Evolutionary conservation across 257 asterid genomes (phyloP).

Genomic region (Nicotiana tomentosiformis): DNA sequence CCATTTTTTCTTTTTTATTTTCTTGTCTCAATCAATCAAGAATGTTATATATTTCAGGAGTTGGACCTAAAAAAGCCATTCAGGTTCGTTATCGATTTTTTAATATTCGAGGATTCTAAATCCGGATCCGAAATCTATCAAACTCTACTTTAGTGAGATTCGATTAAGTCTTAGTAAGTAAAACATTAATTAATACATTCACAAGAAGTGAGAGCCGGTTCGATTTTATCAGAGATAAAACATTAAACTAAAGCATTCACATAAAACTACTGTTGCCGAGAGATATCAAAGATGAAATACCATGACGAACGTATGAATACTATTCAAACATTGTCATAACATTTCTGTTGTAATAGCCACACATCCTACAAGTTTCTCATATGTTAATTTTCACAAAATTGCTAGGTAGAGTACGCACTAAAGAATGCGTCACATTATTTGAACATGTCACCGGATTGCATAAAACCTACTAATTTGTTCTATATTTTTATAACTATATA

Average conservation of each 20-base stretch:
- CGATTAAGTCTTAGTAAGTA: too few species aligned
- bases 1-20: too few species aligned
- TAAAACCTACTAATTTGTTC: neutral
- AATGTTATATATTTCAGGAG: too few species aligned
- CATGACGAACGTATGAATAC: neutral
- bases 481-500: neutral
- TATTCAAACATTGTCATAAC: neutral
- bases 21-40: too few species aligned
- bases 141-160: too few species aligned
- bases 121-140: too few species aligned
- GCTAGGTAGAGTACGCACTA: neutral
- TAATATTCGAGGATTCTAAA: too few species aligned
- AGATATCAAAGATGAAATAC: neutral
- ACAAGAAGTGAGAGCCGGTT: too few species aligned
- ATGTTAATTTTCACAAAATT: neutral
- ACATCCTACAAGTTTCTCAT: neutral
- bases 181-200: too few species aligned
- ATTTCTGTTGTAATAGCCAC: neutral
- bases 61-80: too few species aligned
- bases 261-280: neutral
- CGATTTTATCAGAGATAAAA: too few species aligned
- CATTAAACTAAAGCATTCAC: neutral
- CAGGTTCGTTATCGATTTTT: too few species aligned
- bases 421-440: neutral
- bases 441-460: neutral